Evolutionary conservation across 805 yeast genomes (phyloP), one percentile per base, ranked within the genome.

Genomic region (Danielozyma ontarioensis): DNA sequence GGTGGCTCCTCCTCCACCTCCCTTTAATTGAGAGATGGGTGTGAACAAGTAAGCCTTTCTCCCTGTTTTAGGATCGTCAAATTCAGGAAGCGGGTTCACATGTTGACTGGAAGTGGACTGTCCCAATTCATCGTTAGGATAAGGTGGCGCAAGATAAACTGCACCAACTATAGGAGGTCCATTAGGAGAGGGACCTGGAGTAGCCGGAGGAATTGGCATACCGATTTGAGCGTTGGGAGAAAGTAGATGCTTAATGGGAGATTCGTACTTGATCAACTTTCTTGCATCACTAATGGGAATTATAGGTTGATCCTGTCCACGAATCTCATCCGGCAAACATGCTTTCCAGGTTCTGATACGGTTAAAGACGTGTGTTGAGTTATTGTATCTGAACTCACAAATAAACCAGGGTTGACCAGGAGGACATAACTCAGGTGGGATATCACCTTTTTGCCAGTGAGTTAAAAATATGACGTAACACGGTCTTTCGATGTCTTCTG

Each of bases 331-430:
- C 0, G 98, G 98, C 45, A 93, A 71, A 67, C 97, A 93, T 5
- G 97, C 97, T 59, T 87, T 90, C 98, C 98, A 93, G 2, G 98
- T 90, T 53, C 97, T 76, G 50, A 93, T 93, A 54, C 90, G 83
- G 61, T 90, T 93, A 70, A 93, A 93, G 18, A 80, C 80, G 57
- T 86, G 85, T 49, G 86, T 95, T 35, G 76, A 72, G 55, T 90
- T 97, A 54, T 90, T 90, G 62, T 89, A 93, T 51, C 98, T 79
- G 57, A 78, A 85, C 59, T 93, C 98, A 64, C 97, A 93, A 46
- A 93, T 81, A 59, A 88, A 93, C 53, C 94, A 74, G 4, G 93
- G 90, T 3, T 86, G 83, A 33, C 86, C 90, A 35, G 70, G 70
- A 14, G 85, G 83, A 31, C 82, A 70, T 23, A 65, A 53, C 15